phyloP scores from a whole-genome alignment of 169 alveolate genomes.

The Theileria parva region DNA sequence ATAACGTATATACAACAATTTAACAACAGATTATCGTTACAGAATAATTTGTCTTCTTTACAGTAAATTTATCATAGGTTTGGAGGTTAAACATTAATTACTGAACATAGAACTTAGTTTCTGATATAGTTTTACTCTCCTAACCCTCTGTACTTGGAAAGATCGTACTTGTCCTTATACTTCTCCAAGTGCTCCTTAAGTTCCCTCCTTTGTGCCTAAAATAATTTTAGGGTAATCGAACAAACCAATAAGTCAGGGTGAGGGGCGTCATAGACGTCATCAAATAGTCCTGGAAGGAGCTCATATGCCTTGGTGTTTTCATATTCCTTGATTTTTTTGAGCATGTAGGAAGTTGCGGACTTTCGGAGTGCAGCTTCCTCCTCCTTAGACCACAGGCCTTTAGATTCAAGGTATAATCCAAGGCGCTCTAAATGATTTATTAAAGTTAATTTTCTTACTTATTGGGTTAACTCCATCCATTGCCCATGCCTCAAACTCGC shows the following conservation, averaged over 20 bases:
- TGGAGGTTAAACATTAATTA: background rate
- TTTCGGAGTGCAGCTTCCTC: slow-evolving; percentile 67
- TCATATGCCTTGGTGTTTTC: slow-evolving; percentile 68
- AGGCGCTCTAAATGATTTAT: slow-evolving; percentile 26
- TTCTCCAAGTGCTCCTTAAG: slow-evolving; percentile 73
- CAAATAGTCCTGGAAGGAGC: slow-evolving; percentile 78
- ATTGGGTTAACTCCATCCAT: slow-evolving; percentile 81
- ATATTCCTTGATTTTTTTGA: slow-evolving; percentile 73
- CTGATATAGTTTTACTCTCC: slow-evolving; percentile 29
- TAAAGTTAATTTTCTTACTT: slow-evolving; percentile 47
- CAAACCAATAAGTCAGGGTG: slow-evolving; percentile 73
- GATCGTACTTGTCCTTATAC: slow-evolving; percentile 74
- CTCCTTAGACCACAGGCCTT: slow-evolving; percentile 69
- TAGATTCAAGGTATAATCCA: slow-evolving; percentile 65
- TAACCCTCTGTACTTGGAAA: slow-evolving; percentile 53
- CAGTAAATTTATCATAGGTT: background rate
- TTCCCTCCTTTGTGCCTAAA: slow-evolving; percentile 63
- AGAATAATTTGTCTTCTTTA: background rate
- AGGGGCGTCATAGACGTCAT: slow-evolving; percentile 87
- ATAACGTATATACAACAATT: no score
- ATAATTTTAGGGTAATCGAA: slow-evolving; percentile 15
- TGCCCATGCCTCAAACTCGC: slow-evolving; percentile 86
- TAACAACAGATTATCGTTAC: background rate
- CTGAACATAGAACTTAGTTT: background rate
- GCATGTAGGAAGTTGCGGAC: slow-evolving; percentile 75